Base-by-base conservation (phyloP, 495 filamentous ascomycete genomes). In the Annulohypoxylon maeteangense region DNA sequence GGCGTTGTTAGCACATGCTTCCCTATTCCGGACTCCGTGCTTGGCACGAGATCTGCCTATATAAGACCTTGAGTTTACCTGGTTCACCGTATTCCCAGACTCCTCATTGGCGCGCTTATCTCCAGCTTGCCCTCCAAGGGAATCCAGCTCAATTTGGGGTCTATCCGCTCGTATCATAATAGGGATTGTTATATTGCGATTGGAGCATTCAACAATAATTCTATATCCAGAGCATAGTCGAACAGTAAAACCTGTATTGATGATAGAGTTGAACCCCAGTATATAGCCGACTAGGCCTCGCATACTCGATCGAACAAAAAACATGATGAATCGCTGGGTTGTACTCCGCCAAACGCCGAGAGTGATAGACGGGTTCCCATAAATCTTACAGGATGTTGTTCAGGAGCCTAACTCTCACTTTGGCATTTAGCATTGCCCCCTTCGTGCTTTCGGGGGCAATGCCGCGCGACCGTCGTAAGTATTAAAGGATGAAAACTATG, bases 91-190 rank as follows among this genome's bases (percentile, higher is more conserved):
- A 34, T 22, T 27, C 4, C 29, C 16, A 7, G 18, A 44, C 6
- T 34, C 29, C 14, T 61, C n/a, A 61, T 61, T 61, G 42, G 57
- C 27, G 57, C 57, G 57, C 57, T 61, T 61, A 16, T 25, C 14
- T 48, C 44, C 1, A 48, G 34, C 3, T 23, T 48, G 5, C 34
- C 11, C 23, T 47, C 25, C 11, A 36, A 27, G 22, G 25, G 29
- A 34, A 48, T 7, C 32, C 7, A 14, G 12, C 25, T 47, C n/a
- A 27, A 42, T 42, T 16, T 47, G 27, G 10, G 10, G 18, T 10
- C 57, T 48, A 61, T 22, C 40, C 57, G 57, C 57, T 61, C 57
- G 42, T 61, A 61, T 61, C 57, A 48, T 38, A 18, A 7, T 4
- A 25, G 4, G 10, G 25, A 14, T 14, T 38, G 7, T 32, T 60